Conservation (phyloP, 78 protist genomes). For the Cavenderia fasciculata region DNA sequence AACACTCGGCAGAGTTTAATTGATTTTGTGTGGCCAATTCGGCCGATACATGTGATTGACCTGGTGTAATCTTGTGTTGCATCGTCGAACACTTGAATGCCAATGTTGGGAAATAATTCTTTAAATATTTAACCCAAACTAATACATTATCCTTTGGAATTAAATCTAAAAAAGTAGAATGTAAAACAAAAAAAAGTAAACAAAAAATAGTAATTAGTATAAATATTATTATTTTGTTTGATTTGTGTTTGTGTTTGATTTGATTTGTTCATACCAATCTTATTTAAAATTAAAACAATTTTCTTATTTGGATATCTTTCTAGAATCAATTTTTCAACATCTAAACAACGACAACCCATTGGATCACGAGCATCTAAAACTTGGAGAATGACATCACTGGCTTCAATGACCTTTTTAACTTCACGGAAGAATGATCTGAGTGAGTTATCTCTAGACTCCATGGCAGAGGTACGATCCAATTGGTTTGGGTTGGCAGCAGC, state of each 20-base stretch:
- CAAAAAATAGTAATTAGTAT: neutral
- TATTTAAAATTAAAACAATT: slow-evolving; percentile 95
- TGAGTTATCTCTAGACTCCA: slow-evolving; percentile 81
- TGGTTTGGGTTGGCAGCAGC: neutral
- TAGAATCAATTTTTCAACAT: slow-evolving; percentile 88
- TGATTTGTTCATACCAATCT: slow-evolving; percentile 84
- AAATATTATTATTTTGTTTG: neutral
- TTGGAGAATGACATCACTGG: slow-evolving; percentile 94
- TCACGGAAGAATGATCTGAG: slow-evolving; percentile 90
- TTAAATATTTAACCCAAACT: slow-evolving; percentile 87
- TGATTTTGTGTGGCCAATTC: slow-evolving; percentile 3
- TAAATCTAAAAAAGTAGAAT: slow-evolving; percentile 75
- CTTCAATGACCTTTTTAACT: slow-evolving; percentile 91
- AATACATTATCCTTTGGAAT: slow-evolving; percentile 89
- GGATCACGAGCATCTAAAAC: slow-evolving; percentile 99
- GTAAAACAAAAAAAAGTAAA: neutral
- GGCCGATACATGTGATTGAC: slow-evolving; percentile 28
- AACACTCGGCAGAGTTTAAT: slow-evolving; percentile 54
- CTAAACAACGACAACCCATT: slow-evolving; percentile 95
- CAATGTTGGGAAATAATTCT: slow-evolving; percentile 86
- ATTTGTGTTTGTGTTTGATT: neutral
- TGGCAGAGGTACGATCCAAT: neutral
- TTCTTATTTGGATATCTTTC: slow-evolving; percentile 73
- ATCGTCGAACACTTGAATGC: slow-evolving; percentile 92
- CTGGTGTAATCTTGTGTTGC: slow-evolving; percentile 71